Percentiles rank a stretch among this genome's conserved stretches.
These are phyloP conservation scores for Psilocybe mexicana DNA, from an alignment of 1,284 basidiomycete species.

Conservation along the genomic window DNA sequence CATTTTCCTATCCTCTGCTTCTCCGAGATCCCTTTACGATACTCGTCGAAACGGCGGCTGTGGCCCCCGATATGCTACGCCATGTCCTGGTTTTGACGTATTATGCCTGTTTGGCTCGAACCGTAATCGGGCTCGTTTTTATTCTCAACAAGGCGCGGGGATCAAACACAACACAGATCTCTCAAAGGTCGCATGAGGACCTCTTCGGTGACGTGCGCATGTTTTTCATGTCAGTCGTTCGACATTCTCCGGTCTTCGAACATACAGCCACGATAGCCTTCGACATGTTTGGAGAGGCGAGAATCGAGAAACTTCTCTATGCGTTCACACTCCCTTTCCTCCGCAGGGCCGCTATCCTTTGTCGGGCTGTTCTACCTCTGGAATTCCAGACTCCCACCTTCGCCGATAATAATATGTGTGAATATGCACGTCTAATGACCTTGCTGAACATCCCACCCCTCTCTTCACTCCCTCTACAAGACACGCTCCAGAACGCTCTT, in stretches of 20 bases:
- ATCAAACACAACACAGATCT: constrained; percentile 45
- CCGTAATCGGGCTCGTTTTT: constrained; percentile 81
- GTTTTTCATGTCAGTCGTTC: constrained; percentile 82
- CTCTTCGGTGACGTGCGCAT: constrained; percentile 81
- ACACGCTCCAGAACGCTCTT: constrained; percentile 79
- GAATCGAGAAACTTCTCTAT: constrained; percentile 87
- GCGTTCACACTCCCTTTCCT: constrained; percentile 92
- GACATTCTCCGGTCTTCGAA: constrained; percentile 78
- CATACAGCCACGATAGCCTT: constrained; percentile 77
- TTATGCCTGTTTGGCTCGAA: constrained; percentile 85
- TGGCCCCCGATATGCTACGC: constrained; percentile 85
- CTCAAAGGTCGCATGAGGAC: constrained; percentile 53
- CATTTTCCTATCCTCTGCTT: constrained; percentile 78
- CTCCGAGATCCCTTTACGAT: constrained; percentile 87
- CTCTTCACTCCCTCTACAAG: constrained; percentile 74
- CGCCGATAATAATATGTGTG: constrained; percentile 46
- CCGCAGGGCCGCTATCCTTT: constrained; percentile 87
- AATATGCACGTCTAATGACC: constrained; percentile 80
- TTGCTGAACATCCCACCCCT: constrained; percentile 80
- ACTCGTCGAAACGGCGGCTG: constrained; percentile 84
- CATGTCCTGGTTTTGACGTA: constrained; percentile 85
- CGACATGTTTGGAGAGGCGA: constrained; percentile 74
- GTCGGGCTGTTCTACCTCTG: constrained; percentile 71
- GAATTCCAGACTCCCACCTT: constrained; percentile 54
- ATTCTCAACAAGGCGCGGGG: constrained; percentile 71